Conservation (phyloP, 805 yeast genomes). For the Nakazawaea ernobii region DNA sequence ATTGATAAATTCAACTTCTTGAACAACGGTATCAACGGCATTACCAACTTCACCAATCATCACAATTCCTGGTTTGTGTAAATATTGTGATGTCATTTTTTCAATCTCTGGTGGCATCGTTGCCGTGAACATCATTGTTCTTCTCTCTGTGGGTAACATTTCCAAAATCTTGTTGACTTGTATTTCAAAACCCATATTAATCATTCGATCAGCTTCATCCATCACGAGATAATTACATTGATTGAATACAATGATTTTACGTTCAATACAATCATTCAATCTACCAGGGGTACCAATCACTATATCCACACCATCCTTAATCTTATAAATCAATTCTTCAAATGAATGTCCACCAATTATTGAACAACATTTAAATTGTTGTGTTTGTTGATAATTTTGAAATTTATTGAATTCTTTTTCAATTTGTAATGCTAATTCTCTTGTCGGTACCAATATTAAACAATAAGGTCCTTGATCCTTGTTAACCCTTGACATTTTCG, state of each 20-base stretch:
- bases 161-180: slow-evolving; percentile 60
- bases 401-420: slow-evolving; percentile 58
- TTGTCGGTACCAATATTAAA: slow-evolving; percentile 81
- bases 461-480: slow-evolving; percentile 67
- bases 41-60: slow-evolving; percentile 64
- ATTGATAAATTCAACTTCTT: slow-evolving; percentile 51
- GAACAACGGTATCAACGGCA: slow-evolving; percentile 64
- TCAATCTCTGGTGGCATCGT: slow-evolving; percentile 80
- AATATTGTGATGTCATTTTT: slow-evolving; percentile 55
- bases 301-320: slow-evolving; percentile 65
- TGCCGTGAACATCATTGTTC: slow-evolving; percentile 91
- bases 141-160: slow-evolving; percentile 47
- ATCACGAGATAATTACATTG: slow-evolving; percentile 65
- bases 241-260: slow-evolving; percentile 53
- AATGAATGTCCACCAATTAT: slow-evolving; percentile 89
- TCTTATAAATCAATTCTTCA: slow-evolving; percentile 58
- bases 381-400: slow-evolving; percentile 13
- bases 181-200: slow-evolving; percentile 89
- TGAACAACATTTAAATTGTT: slow-evolving; percentile 42
- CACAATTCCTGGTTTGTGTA: slow-evolving; percentile 55
- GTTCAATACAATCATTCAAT: slow-evolving; percentile 70
- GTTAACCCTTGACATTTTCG: slow-evolving; percentile 39
- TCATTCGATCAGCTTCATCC: slow-evolving; percentile 96
- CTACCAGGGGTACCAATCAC: slow-evolving; percentile 95
- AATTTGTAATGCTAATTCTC: slow-evolving; percentile 90